A percentile compares a stretch with the other conserved stretches of the same genome.
These are phyloP conservation scores for Evansstolkia leycettana DNA, from an alignment of 495 filamentous ascomycete genomes.

Conservation along the genomic window DNA sequence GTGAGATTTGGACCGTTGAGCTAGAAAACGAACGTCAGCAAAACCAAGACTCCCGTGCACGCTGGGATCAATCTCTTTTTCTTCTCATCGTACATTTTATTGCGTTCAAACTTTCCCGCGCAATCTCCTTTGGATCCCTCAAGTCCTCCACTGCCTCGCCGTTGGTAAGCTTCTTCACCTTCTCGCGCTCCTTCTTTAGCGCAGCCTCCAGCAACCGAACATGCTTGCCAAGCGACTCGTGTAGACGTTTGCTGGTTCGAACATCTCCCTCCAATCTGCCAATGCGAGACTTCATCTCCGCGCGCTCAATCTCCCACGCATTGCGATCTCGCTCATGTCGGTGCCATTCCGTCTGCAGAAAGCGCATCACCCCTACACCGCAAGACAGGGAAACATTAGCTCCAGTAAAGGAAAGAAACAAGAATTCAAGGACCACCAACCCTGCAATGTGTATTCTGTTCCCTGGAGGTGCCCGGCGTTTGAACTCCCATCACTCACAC, in stretches of 20 bases:
- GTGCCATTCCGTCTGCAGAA: conserved; percentile 98
- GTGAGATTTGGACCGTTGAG: conserved; percentile 25
- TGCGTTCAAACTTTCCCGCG: conserved; percentile 28
- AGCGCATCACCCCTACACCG: conserved; percentile 86
- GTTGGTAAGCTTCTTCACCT: conserved; percentile 30
- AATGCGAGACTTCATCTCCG: conserved; percentile 98
- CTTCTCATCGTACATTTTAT: conserved; percentile 22
- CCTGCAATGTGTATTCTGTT: conserved; percentile 97
- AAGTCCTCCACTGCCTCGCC: conserved; percentile 36
- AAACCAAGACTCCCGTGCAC: too few relatives aligned
- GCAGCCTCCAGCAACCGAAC: conserved; percentile 84
- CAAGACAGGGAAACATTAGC: not conserved
- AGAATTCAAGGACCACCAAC: conserved; percentile 31
- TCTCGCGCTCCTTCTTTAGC: conserved; percentile 61
- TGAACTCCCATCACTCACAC: conserved; percentile 38
- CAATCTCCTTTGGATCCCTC: conserved; percentile 30
- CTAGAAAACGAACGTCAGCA: conserved; percentile 1
- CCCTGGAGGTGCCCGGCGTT: conserved; percentile 57
- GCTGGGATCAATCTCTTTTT: too few relatives aligned
- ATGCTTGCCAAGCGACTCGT: conserved; percentile 79
- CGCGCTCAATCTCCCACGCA: conserved; percentile 96
- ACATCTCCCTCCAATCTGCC: conserved; percentile 87
- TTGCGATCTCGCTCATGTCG: conserved; percentile 96
- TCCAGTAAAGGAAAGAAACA: not conserved
- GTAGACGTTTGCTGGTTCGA: conserved; percentile 69